These are phyloP conservation scores for Lasiodiplodia gonubiensis DNA, from an alignment of 2,329 filamentous ascomycete genomes.

Conservation along the genomic window DNA sequence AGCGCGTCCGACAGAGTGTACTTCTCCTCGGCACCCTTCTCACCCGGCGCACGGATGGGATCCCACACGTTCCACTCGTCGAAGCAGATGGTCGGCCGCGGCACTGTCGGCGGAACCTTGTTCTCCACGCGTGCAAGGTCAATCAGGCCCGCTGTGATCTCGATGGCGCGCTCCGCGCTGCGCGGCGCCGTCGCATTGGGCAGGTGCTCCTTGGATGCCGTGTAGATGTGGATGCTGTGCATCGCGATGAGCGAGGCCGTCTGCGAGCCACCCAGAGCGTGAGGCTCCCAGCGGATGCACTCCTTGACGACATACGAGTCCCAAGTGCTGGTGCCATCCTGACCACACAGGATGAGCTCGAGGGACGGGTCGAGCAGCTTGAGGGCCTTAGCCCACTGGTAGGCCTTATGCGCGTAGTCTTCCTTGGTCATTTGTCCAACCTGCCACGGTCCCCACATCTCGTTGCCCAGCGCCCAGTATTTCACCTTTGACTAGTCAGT, in stretches of 20 bases:
- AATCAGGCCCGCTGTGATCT: conserved; percentile 71
- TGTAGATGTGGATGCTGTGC: conserved; percentile 84
- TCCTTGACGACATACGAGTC: conserved; percentile 75
- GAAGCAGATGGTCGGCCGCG: conserved; percentile 74
- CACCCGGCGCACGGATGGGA: conserved; percentile 71
- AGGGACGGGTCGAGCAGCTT: conserved; percentile 74
- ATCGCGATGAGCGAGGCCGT: conserved; percentile 69
- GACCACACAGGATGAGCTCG: conserved; percentile 74
- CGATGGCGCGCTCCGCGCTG: conserved; percentile 74
- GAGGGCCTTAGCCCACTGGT: conserved; percentile 74
- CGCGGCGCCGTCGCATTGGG: conserved; percentile 61
- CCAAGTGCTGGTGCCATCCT: conserved; percentile 72
- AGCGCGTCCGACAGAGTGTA: conserved; percentile 78
- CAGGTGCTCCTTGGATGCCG: conserved; percentile 58
- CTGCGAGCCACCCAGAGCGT: conserved; percentile 54
- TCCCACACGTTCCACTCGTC: conserved; percentile 90
- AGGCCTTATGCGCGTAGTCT: conserved; percentile 71
- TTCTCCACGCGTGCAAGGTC: conserved; percentile 77
- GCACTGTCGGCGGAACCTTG: conserved; percentile 63
- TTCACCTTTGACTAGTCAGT: conserved; percentile 57
- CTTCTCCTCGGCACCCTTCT: conserved; percentile 72
- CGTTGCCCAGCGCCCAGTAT: conserved; percentile 86
- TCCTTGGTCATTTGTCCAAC: conserved; percentile 72
- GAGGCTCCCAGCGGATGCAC: conserved; percentile 62
- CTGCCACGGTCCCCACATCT: conserved; percentile 71